Conservation (phyloP, 495 filamentous ascomycete genomes). For the Podospora pseudopauciseta region DNA sequence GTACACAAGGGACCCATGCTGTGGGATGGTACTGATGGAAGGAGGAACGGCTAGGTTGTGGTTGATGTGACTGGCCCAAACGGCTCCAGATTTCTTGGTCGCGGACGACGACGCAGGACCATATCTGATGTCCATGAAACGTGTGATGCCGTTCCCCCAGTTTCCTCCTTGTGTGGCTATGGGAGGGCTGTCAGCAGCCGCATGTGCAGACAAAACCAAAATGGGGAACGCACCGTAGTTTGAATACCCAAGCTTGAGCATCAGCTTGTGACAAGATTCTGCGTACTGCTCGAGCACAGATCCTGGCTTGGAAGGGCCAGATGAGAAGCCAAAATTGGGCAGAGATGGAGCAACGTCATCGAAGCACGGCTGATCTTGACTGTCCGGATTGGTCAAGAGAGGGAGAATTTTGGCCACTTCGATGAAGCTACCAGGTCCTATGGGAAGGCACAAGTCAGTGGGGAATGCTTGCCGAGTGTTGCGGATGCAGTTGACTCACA, state of each 20-base stretch:
- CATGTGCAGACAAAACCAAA: not conserved
- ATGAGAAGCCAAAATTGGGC: conserved; percentile 43
- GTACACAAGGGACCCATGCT: conserved; percentile 30
- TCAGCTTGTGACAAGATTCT: conserved; percentile 19
- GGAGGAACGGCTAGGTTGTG: conserved; percentile 45
- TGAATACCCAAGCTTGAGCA: conserved; percentile 18
- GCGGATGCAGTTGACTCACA: conserved; percentile 36
- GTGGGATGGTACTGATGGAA: conserved; percentile 34
- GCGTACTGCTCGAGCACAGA: conserved; percentile 13
- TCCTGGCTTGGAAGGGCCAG: conserved; percentile 15
- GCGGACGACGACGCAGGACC: conserved; percentile 36
- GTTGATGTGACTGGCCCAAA: conserved; percentile 63
- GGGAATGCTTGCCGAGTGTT: not conserved
- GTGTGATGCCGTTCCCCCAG: conserved; percentile 62
- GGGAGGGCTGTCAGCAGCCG: not conserved
- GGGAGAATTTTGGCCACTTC: conserved; percentile 64
- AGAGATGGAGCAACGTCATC: conserved; percentile 64
- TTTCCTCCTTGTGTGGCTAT: conserved; percentile 65
- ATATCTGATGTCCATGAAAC: conserved; percentile 54
- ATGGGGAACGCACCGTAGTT: conserved; percentile 32
- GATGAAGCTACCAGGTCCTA: conserved; percentile 66
- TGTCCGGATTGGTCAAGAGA: conserved; percentile 41
- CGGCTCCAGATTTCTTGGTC: conserved; percentile 15
- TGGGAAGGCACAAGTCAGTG: conserved; percentile 1
- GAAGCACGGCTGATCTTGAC: conserved; percentile 50